Percentiles rank a stretch among this genome's conserved stretches.
Conservation (phyloP, 1,139 yeast species). For the Pneumocystis oryctolagi region DNA sequence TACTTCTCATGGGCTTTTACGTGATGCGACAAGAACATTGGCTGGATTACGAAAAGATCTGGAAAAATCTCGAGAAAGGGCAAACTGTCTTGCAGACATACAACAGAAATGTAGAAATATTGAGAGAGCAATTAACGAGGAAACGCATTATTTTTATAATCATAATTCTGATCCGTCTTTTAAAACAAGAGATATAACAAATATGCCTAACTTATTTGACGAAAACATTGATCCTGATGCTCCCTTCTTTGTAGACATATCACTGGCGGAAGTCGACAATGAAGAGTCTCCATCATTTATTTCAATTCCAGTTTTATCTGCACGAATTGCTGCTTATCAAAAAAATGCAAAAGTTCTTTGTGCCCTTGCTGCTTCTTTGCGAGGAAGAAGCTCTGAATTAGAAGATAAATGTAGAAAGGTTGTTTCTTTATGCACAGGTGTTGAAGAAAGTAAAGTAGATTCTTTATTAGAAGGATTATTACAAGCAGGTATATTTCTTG, state of each 20-base stretch:
- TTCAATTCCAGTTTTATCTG: constrained; percentile 49
- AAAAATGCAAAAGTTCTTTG: constrained; percentile 43
- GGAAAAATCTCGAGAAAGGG: constrained; percentile 31
- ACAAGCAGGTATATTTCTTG: constrained; percentile 40
- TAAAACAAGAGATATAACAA: background rate
- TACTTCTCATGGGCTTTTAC: constrained; percentile 33
- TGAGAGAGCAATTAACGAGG: constrained; percentile 43
- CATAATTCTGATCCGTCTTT: background rate
- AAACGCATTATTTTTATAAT: constrained; percentile 16
- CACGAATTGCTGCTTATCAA: constrained; percentile 67
- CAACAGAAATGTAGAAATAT: constrained; percentile 40
- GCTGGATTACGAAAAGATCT: constrained; percentile 33
- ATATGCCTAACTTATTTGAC: background rate
- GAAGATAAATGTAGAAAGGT: constrained; percentile 80
- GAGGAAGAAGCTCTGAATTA: constrained; percentile 42
- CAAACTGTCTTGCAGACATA: constrained; percentile 31
- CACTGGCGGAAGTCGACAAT: background rate
- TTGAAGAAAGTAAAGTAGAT: constrained; percentile 65
- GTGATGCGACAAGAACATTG: constrained; percentile 34
- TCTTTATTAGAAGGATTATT: constrained; percentile 67
- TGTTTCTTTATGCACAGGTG: constrained; percentile 80
- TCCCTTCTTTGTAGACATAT: background rate
- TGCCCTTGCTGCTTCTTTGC: constrained; percentile 35
- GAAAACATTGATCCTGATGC: background rate
- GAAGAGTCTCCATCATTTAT: constrained; percentile 25